Evolutionary conservation across 306 rosid species (phyloP).

Genomic region (Argentina anserina): DNA sequence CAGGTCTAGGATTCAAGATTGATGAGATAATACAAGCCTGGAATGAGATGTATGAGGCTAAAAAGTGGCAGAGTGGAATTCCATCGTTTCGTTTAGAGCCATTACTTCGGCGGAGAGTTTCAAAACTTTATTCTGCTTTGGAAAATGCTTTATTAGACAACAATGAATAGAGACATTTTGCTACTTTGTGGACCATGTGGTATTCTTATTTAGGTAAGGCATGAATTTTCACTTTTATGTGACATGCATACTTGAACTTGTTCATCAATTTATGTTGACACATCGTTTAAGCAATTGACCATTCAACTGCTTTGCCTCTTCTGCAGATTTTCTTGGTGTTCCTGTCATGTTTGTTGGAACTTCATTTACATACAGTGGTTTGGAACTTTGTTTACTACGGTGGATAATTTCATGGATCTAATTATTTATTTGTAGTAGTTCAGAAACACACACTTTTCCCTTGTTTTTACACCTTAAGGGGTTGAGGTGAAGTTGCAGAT

Average conservation of each 20-base stretch:
- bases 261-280: neutral
- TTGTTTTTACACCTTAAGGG: constrained; percentile 17
- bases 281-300: neutral
- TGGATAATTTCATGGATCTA: constrained; percentile 8
- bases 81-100: constrained; percentile 82
- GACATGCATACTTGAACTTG: neutral
- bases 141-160: constrained; percentile 42
- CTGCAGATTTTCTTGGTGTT: constrained; percentile 39
- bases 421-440: constrained; percentile 15
- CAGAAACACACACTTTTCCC: neutral
- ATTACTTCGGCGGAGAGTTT: constrained; percentile 68
- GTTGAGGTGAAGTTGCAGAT: constrained; percentile 41
- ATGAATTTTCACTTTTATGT: neutral
- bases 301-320: constrained; percentile 10
- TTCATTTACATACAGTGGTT: constrained; percentile 9
- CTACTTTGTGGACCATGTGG: constrained; percentile 26
- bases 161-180: constrained; percentile 19
- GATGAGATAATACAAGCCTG: constrained; percentile 86
- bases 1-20: constrained; percentile 75
- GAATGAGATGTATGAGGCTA: constrained; percentile 89
- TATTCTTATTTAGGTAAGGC: constrained; percentile 45
- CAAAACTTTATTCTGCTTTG: constrained; percentile 61
- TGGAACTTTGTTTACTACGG: constrained; percentile 7
- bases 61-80: constrained; percentile 60
- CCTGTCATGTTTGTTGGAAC: constrained; percentile 11